phyloP scores from a whole-genome alignment of 495 filamentous ascomycete species.

The Clohesyomyces aquaticus region DNA sequence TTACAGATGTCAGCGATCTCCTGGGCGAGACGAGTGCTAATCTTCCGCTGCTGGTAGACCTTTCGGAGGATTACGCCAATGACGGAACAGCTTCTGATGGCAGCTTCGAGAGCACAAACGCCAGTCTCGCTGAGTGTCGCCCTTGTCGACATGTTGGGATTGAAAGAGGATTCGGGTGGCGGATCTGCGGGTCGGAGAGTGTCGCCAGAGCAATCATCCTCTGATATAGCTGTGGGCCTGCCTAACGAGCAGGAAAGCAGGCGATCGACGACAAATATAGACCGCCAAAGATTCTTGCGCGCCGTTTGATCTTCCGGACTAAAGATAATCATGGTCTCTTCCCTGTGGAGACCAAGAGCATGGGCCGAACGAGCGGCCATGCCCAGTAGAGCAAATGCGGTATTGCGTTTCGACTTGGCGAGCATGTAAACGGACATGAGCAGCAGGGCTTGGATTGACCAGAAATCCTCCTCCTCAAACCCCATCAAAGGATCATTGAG shows the following conservation, averaged over 20 bases:
- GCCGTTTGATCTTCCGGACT: constrained; percentile 49
- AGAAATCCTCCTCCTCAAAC: constrained; percentile 65
- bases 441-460: constrained; percentile 64
- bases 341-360: constrained; percentile 63
- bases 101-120: constrained; percentile 53
- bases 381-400: constrained; percentile 64
- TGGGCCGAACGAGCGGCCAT: constrained; percentile 67
- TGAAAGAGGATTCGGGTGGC: constrained; percentile 40
- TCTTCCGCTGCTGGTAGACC: constrained; percentile 70
- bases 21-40: constrained; percentile 68
- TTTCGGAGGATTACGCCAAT: constrained; percentile 69
- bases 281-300: constrained; percentile 63
- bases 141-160: neutral
- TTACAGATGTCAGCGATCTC: constrained; percentile 64
- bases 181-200: constrained; percentile 51
- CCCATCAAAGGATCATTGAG: constrained; percentile 59
- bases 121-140: constrained; percentile 29
- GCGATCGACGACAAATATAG: constrained; percentile 64
- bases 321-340: constrained; percentile 62
- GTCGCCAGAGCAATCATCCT: constrained; percentile 62
- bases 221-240: constrained; percentile 62
- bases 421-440: constrained; percentile 67
- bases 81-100: constrained; percentile 61
- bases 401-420: constrained; percentile 59
- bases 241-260: constrained; percentile 63